Evolutionary conservation across 148 eudicot species (phyloP), one percentile per base, ranked within the genome.

Genomic region (Drosera capensis): DNA sequence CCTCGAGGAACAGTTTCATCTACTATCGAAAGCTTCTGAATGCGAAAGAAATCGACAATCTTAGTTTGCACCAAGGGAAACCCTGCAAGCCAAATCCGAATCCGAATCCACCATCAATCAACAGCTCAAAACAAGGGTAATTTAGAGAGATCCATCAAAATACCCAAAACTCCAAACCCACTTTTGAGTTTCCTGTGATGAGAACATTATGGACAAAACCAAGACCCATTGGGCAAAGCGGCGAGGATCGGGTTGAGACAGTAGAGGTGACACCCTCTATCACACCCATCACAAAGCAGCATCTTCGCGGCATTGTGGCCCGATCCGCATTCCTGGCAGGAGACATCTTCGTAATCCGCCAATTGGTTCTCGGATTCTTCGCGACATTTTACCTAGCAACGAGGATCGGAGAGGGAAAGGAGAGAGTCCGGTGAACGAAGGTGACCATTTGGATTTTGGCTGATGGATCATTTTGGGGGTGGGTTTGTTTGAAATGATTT

Each of bases 21-120:
- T 40, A 46, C 63, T 22, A 52, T 56, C 1, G 69, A 54, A 18
- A 70, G 40, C 71, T 78, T 80, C 57, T 75, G 93, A 23, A 90
- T 90, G 18, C 87, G 79, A 64, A 90, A 90, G 63, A 90, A 90
- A 48, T 90, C 97, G 20, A 84, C 69, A 46, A 90, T 90, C 59
- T 78, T 90, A 14, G 93, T 90, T 65, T 90, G 97, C 12, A 80
- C 65, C 22, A 90, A 52, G 20, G 93, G 85, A 47, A 90, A 78
- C 30, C 45, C 97, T 90, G 85, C 64, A 64, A n/a, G 14, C 25
- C 8, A 41, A 45, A 12, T 7, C 26, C 6, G 29, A 23, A 25
- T 7, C 40, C 24, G 38, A 38, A 37, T 19, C 3, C 5, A 40
- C 23, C 20, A 15, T 25, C 9, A 45, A 17, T 45, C 12, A 35